phyloP scores from a whole-genome alignment of 345 rosid species.

The Populus euphratica region DNA sequence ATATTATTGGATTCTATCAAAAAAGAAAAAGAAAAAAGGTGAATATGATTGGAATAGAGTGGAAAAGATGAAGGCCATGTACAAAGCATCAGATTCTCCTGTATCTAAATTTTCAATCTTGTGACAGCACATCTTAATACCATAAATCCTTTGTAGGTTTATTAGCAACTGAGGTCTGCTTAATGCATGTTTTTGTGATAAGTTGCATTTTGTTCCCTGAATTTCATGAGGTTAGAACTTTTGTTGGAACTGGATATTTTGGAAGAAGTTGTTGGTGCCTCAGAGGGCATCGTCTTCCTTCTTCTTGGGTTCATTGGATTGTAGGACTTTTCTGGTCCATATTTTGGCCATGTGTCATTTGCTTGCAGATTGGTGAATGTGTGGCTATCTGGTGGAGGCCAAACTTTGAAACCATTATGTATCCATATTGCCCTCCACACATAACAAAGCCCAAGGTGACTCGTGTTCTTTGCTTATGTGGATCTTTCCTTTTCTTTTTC shows the following conservation, averaged over 20 bases:
- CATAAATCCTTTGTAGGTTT: not conserved
- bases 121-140: not conserved
- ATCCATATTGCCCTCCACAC: conserved; percentile 98
- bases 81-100: too few relatives aligned
- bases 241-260: not conserved
- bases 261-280: not conserved
- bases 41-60: not conserved
- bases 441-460: conserved; percentile 90
- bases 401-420: conserved; percentile 93
- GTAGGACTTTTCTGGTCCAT: not conserved
- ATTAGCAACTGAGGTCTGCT: conserved; percentile 7
- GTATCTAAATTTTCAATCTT: not conserved
- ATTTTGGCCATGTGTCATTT: not conserved
- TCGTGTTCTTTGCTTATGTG: not conserved
- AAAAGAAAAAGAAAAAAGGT: not conserved
- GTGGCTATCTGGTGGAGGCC: conserved; percentile 99
- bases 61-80: too few relatives aligned
- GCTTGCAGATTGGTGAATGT: conserved; percentile 82
- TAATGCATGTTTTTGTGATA: not conserved
- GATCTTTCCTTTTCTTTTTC: not conserved
- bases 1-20: not conserved
- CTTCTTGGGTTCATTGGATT: not conserved
- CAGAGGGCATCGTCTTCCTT: not conserved
- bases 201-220: not conserved
- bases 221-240: too few relatives aligned